phyloP scores from a whole-genome alignment of 495 filamentous ascomycete species.

The Daldinia grandis region DNA sequence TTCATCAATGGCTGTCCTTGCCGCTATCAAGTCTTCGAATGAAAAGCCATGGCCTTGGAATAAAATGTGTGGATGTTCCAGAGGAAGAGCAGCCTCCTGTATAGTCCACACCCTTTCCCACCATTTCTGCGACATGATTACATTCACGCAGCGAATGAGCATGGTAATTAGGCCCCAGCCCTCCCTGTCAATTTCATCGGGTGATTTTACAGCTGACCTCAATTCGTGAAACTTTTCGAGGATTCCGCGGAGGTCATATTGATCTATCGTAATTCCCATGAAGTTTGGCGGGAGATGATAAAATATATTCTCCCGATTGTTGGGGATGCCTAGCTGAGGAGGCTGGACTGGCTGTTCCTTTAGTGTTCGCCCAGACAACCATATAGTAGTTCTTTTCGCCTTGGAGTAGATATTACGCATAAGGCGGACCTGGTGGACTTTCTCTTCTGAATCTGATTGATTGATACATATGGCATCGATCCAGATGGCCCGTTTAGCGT shows the following conservation, averaged over 20 bases:
- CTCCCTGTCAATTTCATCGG: neutral
- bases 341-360: neutral
- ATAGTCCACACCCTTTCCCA: conserved; percentile 27
- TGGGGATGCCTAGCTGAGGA: neutral
- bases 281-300: neutral
- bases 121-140: conserved; percentile 4
- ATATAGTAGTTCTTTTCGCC: conserved; percentile 4
- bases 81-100: conserved; percentile 14
- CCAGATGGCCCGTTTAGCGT: conserved; percentile 29
- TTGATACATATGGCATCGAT: conserved; percentile 48
- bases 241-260: conserved; percentile 16
- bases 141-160: neutral
- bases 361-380: conserved; percentile 9
- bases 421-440: conserved; percentile 33
- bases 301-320: neutral
- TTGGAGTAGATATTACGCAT: conserved; percentile 40
- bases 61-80: neutral
- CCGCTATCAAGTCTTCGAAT: neutral
- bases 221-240: neutral
- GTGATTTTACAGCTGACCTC: neutral
- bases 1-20: neutral
- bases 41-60: conserved; percentile 8
- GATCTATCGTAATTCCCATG: neutral
- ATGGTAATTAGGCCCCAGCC: neutral
- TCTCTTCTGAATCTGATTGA: conserved; percentile 36